Base-by-base conservation (phyloP, 805 yeast genomes). In the Nematodospora valgi region DNA sequence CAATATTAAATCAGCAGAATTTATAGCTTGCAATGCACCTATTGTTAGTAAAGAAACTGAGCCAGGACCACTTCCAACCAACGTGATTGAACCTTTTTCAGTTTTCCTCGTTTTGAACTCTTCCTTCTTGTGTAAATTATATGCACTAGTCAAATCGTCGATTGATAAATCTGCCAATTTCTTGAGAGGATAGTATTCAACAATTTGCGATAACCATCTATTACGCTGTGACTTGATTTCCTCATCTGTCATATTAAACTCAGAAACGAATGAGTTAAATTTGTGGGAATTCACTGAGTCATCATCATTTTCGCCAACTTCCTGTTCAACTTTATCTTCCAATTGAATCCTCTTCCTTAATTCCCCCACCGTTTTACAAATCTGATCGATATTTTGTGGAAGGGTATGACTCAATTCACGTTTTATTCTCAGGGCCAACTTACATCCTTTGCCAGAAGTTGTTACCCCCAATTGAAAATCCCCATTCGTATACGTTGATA, bases 61-160 rank as follows among this genome's bases (percentile, higher is more conserved):
- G 0, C 98, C 98, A 0, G 98, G 97, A 0, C 98, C 98, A 2
- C 96, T 74, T 1, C 98, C 98, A 13, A 91, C 88, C n/a, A 91
- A 67, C 2, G 93, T 76, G 8, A 89, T 81, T 2, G 69, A 44
- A 1, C 95, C 95, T 30, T 28, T 34, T 15, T 29, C 25, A 18
- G 27, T 14, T 12, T 3, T 6, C 25, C 25, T 41, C 27, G 15
- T 27, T 32, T 27, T 37, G 21, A 25, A 11, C 23, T 31, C 54
- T 35, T 22, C 54, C 54, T 38, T 37, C 30, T 38, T 34, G 3
- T 41, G 38, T n/a, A 47, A 43, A 8, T 41, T 47, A 45, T 71
- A 75, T 9, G 63, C 70, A 11, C 58, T 56, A 2, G 75, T 56
- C 35, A 85, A 64, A 44, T 81, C 83, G 11, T 74, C 75, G 12